phyloP scores from a whole-genome alignment of 2,329 filamentous ascomycete species.

The Claviceps paspali region DNA sequence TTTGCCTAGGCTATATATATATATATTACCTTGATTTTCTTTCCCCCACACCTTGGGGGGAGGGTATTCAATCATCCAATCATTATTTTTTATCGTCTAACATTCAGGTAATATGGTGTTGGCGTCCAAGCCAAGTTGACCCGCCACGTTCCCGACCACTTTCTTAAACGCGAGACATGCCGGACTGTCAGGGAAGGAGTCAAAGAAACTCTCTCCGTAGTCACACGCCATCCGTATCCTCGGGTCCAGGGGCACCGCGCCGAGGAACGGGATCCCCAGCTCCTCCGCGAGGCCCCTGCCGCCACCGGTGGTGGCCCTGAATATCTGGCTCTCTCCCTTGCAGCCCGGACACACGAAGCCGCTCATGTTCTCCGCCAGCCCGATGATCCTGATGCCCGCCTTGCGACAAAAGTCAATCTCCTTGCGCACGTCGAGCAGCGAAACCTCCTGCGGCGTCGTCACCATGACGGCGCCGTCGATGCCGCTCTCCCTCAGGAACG shows the following conservation, averaged over 20 bases:
- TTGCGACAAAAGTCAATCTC: conserved; percentile 97
- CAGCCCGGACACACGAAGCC: conserved; percentile 94
- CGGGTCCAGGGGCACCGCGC: conserved; percentile 80
- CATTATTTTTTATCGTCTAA: conserved; percentile 13
- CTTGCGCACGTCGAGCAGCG: conserved; percentile 82
- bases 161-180: conserved; percentile 67
- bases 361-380: conserved; percentile 95
- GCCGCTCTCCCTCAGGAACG: conserved; percentile 76
- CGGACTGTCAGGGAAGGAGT: conserved; percentile 83
- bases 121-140: conserved; percentile 48
- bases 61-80: background rate
- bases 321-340: conserved; percentile 69
- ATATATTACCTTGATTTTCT: no score
- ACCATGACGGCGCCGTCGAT: conserved; percentile 89
- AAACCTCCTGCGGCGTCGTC: conserved; percentile 89
- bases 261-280: conserved; percentile 76
- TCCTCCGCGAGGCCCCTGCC: conserved; percentile 68
- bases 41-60: no score
- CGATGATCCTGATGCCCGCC: conserved; percentile 75
- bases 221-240: conserved; percentile 93
- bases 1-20: background rate
- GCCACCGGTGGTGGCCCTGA: conserved; percentile 80
- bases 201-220: conserved; percentile 93
- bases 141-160: conserved; percentile 61
- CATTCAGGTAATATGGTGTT: conserved; percentile 32